Percentiles rank a stretch among this genome's conserved stretches.
Evolutionary conservation across 331 rosid species (phyloP).

Genomic region (Telfairia occidentalis): DNA sequence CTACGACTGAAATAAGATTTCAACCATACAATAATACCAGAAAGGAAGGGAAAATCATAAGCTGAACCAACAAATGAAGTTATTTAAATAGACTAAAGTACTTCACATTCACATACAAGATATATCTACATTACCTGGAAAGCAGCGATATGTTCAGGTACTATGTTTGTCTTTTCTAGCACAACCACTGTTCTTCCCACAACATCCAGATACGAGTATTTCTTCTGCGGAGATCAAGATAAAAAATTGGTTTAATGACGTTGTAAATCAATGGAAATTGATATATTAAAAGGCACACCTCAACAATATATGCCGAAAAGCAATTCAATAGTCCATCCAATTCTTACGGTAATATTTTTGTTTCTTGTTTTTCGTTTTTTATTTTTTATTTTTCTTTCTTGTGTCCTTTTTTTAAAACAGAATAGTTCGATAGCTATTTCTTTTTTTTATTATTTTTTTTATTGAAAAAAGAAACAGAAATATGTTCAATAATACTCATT

Average conservation of each 20-base stretch:
- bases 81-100: not conserved
- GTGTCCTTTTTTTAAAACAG: too few relatives aligned
- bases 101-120: not conserved
- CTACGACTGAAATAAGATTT: too few relatives aligned
- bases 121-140: slow-evolving; percentile 56
- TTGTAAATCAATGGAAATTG: not conserved
- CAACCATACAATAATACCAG: too few relatives aligned
- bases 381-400: too few relatives aligned
- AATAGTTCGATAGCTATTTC: too few relatives aligned
- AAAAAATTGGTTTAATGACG: not conserved
- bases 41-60: not conserved
- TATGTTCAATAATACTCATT: too few relatives aligned
- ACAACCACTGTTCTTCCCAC: slow-evolving; percentile 88
- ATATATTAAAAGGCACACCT: not conserved
- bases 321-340: not conserved
- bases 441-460: too few relatives aligned
- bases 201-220: slow-evolving; percentile 85
- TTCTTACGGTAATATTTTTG: too few relatives aligned
- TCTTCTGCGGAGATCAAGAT: slow-evolving; percentile 44
- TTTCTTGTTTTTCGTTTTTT: too few relatives aligned
- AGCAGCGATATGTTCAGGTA: slow-evolving; percentile 72
- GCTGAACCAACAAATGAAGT: not conserved
- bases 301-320: not conserved
- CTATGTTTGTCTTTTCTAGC: slow-evolving; percentile 70
- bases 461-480: too few relatives aligned